These are phyloP conservation scores for Clavariopsis aquatica DNA, from an alignment of 495 filamentous ascomycete genomes.

Conservation along the genomic window DNA sequence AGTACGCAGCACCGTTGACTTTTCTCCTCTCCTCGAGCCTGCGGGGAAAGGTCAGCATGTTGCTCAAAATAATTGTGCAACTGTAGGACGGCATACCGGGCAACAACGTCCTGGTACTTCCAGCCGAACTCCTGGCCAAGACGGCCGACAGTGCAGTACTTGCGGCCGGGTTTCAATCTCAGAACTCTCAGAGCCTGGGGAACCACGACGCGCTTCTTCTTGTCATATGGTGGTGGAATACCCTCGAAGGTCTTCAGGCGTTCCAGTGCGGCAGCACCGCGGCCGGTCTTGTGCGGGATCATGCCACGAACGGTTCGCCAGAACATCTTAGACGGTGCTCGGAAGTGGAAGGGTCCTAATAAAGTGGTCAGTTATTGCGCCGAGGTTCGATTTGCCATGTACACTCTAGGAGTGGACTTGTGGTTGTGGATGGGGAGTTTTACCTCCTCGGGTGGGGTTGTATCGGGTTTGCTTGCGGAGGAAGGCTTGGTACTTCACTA, in stretches of 20 bases:
- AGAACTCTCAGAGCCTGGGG: conserved; percentile 95
- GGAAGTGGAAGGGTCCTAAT: conserved; percentile 97
- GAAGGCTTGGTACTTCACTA: conserved; percentile 99
- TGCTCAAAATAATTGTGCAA: neutral
- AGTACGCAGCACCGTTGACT: conserved; percentile 98
- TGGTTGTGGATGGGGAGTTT: conserved; percentile 43
- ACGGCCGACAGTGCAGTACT: conserved; percentile 98
- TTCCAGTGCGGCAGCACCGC: conserved; percentile 93
- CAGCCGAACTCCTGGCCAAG: conserved; percentile 98
- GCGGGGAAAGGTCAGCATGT: conserved; percentile 41
- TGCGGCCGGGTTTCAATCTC: conserved; percentile 94
- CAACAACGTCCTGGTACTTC: conserved; percentile 99
- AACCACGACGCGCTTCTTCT: conserved; percentile 99
- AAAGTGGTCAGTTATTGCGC: conserved; percentile 9
- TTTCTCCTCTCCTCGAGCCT: conserved; percentile 99
- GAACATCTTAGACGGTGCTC: conserved; percentile 96
- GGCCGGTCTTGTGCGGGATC: conserved; percentile 99
- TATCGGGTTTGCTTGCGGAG: conserved; percentile 99
- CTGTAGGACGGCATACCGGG: conserved; percentile 65
- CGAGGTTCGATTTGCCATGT: neutral
- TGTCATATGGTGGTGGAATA: conserved; percentile 97
- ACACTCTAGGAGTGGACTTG: conserved; percentile 5
- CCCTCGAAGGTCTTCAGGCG: conserved; percentile 99
- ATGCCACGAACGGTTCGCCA: conserved; percentile 99
- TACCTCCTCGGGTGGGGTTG: conserved; percentile 97